A percentile compares a stretch with the other conserved stretches of the same genome.
Evolutionary conservation across 352 stramenopile genomes (phyloP).

Genomic region (Phytophthora vignae): DNA sequence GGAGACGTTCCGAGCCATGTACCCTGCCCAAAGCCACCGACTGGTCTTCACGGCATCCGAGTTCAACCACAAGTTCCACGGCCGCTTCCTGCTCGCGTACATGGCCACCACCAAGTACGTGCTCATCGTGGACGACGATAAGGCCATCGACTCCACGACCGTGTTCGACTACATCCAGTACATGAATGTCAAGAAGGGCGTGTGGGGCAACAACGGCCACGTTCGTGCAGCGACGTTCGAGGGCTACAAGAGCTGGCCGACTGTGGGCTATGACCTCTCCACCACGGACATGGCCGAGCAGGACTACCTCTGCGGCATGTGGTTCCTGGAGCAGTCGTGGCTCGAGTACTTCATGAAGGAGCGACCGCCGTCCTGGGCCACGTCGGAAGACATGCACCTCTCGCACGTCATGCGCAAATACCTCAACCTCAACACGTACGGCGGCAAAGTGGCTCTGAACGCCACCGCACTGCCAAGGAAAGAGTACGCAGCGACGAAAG

Average conservation of each 20-base stretch:
- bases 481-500: constrained; percentile 47
- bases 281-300: constrained; percentile 25
- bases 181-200: constrained; percentile 19
- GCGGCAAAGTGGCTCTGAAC: constrained; percentile 46
- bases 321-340: constrained; percentile 59
- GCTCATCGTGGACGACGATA: constrained; percentile 49
- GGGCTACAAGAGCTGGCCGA: not conserved
- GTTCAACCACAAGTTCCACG: constrained; percentile 55
- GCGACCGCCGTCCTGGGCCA: constrained; percentile 48
- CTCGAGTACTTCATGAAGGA: constrained; percentile 66
- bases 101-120: constrained; percentile 58
- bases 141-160: constrained; percentile 40
- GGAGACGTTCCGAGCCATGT: constrained; percentile 13
- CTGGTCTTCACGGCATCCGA: constrained; percentile 41
- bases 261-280: not conserved
- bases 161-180: constrained; percentile 42
- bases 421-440: constrained; percentile 71
- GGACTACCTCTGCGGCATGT: constrained; percentile 64
- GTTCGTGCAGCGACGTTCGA: not conserved
- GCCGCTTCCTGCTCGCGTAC: constrained; percentile 51
- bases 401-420: constrained; percentile 72
- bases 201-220: not conserved
- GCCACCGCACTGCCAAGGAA: constrained; percentile 43
- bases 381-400: constrained; percentile 64
- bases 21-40: constrained; percentile 9